A percentile compares a stretch with the other conserved stretches of the same genome.
phyloP scores from a whole-genome alignment of 148 eudicot species.

The Diospyros lotus region DNA sequence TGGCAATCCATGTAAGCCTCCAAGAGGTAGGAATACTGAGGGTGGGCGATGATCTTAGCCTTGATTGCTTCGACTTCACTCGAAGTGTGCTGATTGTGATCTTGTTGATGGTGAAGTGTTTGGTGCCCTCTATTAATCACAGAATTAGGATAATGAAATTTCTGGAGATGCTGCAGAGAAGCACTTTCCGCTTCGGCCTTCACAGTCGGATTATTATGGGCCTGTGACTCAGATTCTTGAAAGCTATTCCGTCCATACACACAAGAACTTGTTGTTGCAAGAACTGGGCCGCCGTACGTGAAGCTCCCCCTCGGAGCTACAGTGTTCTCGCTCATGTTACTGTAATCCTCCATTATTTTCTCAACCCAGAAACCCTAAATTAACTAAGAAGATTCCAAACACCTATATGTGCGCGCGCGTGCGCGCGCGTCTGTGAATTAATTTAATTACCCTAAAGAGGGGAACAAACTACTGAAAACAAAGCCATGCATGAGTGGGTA shows the following conservation, averaged over 20 bases:
- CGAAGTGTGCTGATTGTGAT: slow-evolving; percentile 12
- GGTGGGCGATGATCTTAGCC: slow-evolving; percentile 88
- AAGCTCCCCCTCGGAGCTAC: slow-evolving; percentile 22
- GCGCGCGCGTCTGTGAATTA: not conserved
- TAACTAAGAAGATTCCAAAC: not conserved
- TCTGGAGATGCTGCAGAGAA: slow-evolving; percentile 16
- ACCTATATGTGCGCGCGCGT: no score
- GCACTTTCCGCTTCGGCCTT: slow-evolving; percentile 37
- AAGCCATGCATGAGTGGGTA: no score
- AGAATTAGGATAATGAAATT: slow-evolving; percentile 21
- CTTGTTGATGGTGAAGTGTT: slow-evolving; percentile 1
- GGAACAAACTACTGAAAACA: not conserved
- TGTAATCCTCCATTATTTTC: slow-evolving; percentile 37
- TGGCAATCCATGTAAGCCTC: slow-evolving; percentile 93
- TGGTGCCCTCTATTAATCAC: slow-evolving; percentile 19
- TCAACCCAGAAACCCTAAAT: slow-evolving; percentile 1
- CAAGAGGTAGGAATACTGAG: slow-evolving; percentile 79
- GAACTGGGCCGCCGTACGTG: slow-evolving; percentile 27
- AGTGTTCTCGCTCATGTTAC: slow-evolving; percentile 28
- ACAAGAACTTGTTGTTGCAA: slow-evolving; percentile 21
- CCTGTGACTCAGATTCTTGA: slow-evolving; percentile 15
- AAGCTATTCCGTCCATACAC: slow-evolving; percentile 24
- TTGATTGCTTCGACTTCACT: slow-evolving; percentile 63
- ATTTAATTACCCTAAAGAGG: not conserved
- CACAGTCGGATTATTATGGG: slow-evolving; percentile 13